Conservation (phyloP, 2,329 filamentous ascomycete species). For the Ascosphaera acerosa region DNA sequence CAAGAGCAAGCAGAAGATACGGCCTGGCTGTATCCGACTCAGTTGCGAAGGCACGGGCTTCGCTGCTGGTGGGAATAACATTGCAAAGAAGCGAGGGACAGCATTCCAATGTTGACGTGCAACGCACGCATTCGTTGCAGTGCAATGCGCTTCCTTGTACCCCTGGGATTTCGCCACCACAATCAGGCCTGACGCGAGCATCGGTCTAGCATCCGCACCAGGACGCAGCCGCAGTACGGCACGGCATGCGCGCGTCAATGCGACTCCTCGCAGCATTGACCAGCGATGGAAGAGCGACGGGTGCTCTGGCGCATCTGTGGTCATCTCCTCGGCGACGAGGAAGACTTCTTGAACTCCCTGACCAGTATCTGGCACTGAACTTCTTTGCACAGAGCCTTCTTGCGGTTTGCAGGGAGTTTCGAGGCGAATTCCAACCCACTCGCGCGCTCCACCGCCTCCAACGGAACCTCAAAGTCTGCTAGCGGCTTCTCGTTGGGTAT, state of each 20-base stretch:
- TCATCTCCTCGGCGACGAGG: no score
- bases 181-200: no score
- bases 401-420: constrained; percentile 46
- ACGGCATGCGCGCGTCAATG: no score
- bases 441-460: constrained; percentile 79
- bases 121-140: no score
- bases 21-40: constrained; percentile 51
- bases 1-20: constrained; percentile 31
- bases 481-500: constrained; percentile 77
- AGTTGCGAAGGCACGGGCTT: constrained; percentile 80
- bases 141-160: no score
- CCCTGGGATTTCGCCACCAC: no score
- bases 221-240: no score
- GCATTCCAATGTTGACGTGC: constrained; percentile 49
- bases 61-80: constrained; percentile 60
- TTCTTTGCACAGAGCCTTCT: constrained; percentile 64
- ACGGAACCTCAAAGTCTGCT: constrained; percentile 75
- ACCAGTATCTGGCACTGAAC: constrained; percentile 63
- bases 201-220: no score
- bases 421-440: constrained; percentile 76
- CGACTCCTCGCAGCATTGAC: no score
- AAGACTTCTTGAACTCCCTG: constrained; percentile 36
- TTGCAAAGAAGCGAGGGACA: constrained; percentile 53
- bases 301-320: no score
- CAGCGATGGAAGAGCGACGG: no score